phyloP scores from a whole-genome alignment of 2,329 filamentous ascomycete genomes.

The Pseudomassariella vexata region DNA sequence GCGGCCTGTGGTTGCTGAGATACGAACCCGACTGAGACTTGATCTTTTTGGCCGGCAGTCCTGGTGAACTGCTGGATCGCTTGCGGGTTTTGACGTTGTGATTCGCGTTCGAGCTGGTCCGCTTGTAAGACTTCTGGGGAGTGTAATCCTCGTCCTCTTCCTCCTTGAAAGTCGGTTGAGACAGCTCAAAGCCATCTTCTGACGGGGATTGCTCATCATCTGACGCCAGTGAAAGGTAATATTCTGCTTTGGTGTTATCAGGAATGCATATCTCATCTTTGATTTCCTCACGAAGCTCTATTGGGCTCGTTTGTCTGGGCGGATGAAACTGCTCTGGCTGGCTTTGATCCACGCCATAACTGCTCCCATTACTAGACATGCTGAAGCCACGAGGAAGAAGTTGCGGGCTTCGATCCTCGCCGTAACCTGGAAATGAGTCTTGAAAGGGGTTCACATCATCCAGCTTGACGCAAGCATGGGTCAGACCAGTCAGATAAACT shows the following conservation, averaged over 20 bases:
- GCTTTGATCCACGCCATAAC: slow-evolving; percentile 13
- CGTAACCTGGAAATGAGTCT: slow-evolving; percentile 19
- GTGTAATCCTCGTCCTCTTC: slow-evolving; percentile 19
- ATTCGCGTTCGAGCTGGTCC: slow-evolving; percentile 7
- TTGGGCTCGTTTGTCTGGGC: slow-evolving; percentile 18
- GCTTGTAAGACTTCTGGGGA: slow-evolving; percentile 15
- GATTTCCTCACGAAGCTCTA: slow-evolving; percentile 14
- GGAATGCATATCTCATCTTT: slow-evolving; percentile 20
- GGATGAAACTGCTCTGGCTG: slow-evolving; percentile 11
- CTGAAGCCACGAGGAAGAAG: slow-evolving; percentile 21
- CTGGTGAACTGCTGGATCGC: slow-evolving; percentile 12
- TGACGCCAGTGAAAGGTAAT: slow-evolving; percentile 11
- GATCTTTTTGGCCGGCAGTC: slow-evolving; percentile 15
- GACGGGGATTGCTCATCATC: slow-evolving; percentile 12
- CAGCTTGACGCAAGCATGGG: slow-evolving; percentile 26
- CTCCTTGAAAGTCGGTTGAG: slow-evolving; percentile 13
- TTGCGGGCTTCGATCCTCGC: slow-evolving; percentile 20
- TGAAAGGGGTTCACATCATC: slow-evolving; percentile 26
- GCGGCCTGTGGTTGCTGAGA: slow-evolving; percentile 13
- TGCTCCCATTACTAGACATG: slow-evolving; percentile 26
- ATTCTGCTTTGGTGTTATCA: slow-evolving; percentile 4
- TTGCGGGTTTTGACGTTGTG: slow-evolving; percentile 17
- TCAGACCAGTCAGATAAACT: slow-evolving; percentile 22
- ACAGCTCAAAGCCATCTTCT: slow-evolving; percentile 15
- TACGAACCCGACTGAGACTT: no score